Base-by-base conservation (phyloP, 2,329 filamentous ascomycete species). In the Sphaerulina vaccinii region DNA sequence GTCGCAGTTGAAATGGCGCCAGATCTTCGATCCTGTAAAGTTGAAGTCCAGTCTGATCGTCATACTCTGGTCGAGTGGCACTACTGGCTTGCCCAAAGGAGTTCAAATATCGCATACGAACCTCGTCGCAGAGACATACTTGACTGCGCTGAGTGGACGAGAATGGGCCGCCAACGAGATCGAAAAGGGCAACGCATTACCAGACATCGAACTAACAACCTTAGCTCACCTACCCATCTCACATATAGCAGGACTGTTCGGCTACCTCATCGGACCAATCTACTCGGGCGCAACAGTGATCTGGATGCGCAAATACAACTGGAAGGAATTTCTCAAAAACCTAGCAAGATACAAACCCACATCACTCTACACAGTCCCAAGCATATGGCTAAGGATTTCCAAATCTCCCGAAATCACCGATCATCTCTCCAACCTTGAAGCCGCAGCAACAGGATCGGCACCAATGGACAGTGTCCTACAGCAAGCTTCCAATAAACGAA, bases 201-300 rank as follows among this genome's bases (percentile, higher is more conserved):
- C 55, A n/a, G n/a, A n/a, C 7, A 27, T 39, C 9, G 48, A 58
- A 23, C 52, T 52, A 44, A 58, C 43, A 29, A 40, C 37, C 3
- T 65, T 73, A 11, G 88, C 87, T 1, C 86, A 95, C 54, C 71
- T 95, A n/a, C 90, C 91, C 0, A 92, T 96, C 68, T 95, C 89
- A 71, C 90, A 96, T 67, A 91, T 95, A 55, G 95, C 95, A 62
- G 86, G 86, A 8, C 65, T 73, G 36, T 65, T 71, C 16, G 71
- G 69, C 64, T 70, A 69, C 35, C 66, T 73, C 51, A 65, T 68
- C n/a, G 63, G 62, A 1, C 68, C 70, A 2, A 59, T 65, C 2
- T 66, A 66, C 38, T 66, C 62, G 5, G 59, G 61, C 2, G 66
- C 65, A 3, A 69, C 67, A 2, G 68, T 66, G 35, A 69, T 65